Evolutionary conservation across 805 yeast species (phyloP), one percentile per base, ranked within the genome.

Genomic region (Metschnikowia colocasiae): DNA sequence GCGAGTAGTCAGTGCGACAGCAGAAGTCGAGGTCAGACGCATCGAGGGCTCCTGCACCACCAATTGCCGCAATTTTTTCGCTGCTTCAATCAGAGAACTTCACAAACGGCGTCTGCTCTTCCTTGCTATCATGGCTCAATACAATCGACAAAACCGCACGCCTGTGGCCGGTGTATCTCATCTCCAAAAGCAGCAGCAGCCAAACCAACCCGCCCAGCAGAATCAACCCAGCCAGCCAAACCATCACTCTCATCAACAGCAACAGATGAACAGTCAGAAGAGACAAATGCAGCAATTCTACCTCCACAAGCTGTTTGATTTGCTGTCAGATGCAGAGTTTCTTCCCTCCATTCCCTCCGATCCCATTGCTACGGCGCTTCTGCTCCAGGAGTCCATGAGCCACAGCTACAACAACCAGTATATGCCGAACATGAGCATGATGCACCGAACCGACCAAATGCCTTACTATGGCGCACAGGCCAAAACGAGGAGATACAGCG

Each of bases 281-380:
- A 42, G 59, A 22, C 56, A 50, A 27, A 49, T 54, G 50, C 59
- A 56, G 34, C 59, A 56, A 49, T 73, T 81, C 57, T 78, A 82
- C 54, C 75, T 82, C 33, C 80, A 82, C 57, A 78, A 85, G 55
- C 82, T 88, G 32, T 83, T 85, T 61, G 90, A 83, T 54, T 60
- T 74, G 34, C 88, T 82, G 60, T 87, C 85, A 55, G 92, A 85
- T 62, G 60, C 76, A 43, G 91, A 83, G 65, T 86, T 86, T 48
- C 57, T 67, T 40, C 71, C 71, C 4, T 53, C 58, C 34, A 58
- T 67, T 31, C 62, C 60, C 3, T 48, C 54, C 1, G 54, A 55
- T 18, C 59, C 59, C 8, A 47, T 50, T 22, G 49, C 55, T 42
- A 37, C 50, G 16, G 54, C 52, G 20, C 44, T 54, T 35, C 56